Conservation (phyloP, 2,329 filamentous ascomycete genomes). For the Aspergillus sp. region DNA sequence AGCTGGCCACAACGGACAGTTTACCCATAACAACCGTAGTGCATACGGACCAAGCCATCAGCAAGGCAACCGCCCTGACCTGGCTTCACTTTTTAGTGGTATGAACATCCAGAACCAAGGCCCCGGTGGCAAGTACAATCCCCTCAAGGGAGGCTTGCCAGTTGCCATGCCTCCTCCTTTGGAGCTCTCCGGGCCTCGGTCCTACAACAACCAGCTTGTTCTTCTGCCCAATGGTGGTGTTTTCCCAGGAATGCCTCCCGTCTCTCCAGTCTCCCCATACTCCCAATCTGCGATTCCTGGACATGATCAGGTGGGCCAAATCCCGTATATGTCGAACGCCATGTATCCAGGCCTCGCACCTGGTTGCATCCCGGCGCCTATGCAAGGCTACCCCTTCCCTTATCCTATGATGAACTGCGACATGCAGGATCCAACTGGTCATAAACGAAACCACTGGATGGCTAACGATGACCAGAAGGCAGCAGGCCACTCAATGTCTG, state of each 20-base stretch:
- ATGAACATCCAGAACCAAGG: slow-evolving; percentile 31
- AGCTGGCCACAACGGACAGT: slow-evolving; percentile 23
- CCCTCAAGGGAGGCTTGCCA: slow-evolving; percentile 27
- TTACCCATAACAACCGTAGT: slow-evolving; percentile 28
- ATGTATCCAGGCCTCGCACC: slow-evolving; percentile 39
- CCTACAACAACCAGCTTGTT: slow-evolving; percentile 30
- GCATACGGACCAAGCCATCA: slow-evolving; percentile 24
- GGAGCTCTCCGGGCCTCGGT: slow-evolving; percentile 28
- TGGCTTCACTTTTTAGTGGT: slow-evolving; percentile 27
- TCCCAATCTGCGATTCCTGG: slow-evolving; percentile 27
- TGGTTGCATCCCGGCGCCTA: slow-evolving; percentile 27
- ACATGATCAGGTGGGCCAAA: slow-evolving; percentile 33
- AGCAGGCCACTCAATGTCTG: slow-evolving; percentile 65
- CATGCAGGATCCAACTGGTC: slow-evolving; percentile 35
- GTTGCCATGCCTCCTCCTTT: slow-evolving; percentile 24
- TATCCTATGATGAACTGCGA: slow-evolving; percentile 35
- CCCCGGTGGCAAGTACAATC: slow-evolving; percentile 25
- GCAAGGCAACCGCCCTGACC: slow-evolving; percentile 17
- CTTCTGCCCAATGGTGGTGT: slow-evolving; percentile 34
- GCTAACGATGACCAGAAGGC: slow-evolving; percentile 41
- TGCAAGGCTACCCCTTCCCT: slow-evolving; percentile 38
- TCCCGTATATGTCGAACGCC: slow-evolving; percentile 37
- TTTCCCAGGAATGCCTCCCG: slow-evolving; percentile 29
- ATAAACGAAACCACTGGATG: slow-evolving; percentile 42
- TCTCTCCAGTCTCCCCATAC: slow-evolving; percentile 26